A percentile compares a stretch with the other conserved stretches of the same genome.
Evolutionary conservation across 139 green algal genomes (phyloP).

Genomic region (Asterochloris sp.): DNA sequence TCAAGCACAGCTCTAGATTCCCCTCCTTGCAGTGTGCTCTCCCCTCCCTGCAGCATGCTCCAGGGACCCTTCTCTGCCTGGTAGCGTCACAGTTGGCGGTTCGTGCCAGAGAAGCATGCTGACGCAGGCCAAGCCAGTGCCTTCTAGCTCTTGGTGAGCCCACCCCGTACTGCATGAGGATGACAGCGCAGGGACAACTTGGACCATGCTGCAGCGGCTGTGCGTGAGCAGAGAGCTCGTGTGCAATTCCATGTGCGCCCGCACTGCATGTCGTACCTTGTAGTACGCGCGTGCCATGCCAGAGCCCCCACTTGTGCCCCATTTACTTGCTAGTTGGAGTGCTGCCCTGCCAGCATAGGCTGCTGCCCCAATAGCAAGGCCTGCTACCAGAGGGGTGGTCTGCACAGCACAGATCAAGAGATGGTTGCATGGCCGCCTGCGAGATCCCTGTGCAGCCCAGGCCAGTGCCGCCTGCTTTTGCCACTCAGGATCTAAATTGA

Average conservation of each 20-base stretch:
- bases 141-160: neutral
- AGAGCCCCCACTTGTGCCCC: constrained; percentile 44
- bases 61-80: too few relatives aligned
- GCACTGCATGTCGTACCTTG: constrained; percentile 51
- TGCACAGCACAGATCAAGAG: constrained; percentile 26
- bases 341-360: constrained; percentile 70
- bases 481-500: neutral
- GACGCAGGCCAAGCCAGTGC: neutral
- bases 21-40: too few relatives aligned
- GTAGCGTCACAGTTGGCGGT: neutral
- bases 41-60: too few relatives aligned
- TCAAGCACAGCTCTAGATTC: too few relatives aligned
- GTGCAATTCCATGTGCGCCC: neutral
- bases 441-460: neutral
- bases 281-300: constrained; percentile 67
- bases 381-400: constrained; percentile 80
- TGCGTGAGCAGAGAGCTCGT: neutral
- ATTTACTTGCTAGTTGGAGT: constrained; percentile 67
- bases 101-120: neutral
- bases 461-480: neutral
- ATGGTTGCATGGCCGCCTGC: too few relatives aligned
- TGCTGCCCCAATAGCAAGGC: constrained; percentile 79
- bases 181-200: neutral
- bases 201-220: neutral
- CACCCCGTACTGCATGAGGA: neutral